Evolutionary conservation across 345 rosid species (phyloP), one percentile per base, ranked within the genome.

Genomic region (Stellera chamaejasme): DNA sequence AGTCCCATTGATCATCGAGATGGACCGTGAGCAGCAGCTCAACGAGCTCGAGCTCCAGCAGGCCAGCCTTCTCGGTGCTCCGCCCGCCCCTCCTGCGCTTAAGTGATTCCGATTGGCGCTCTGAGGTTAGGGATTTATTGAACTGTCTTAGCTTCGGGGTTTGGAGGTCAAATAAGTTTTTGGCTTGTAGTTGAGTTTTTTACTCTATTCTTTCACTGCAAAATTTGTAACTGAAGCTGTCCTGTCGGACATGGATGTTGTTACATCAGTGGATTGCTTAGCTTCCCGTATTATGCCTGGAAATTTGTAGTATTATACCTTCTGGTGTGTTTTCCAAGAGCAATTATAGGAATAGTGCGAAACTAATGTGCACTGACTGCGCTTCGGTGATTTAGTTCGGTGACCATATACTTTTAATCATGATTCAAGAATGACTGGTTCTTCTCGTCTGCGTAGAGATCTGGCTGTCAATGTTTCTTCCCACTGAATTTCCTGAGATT

Each of bases 21-120:
- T 75, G 86, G 90, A 80, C 43, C 77, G 88, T 52, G 95, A 86
- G 64, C 84, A 77, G 74, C 79, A 79, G 58, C 50, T 79, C 51
- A 76, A 36, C 50, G 92, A 89, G 10, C 63, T 86, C n/a, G 92
- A 83, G 64, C 70, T 77, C 64, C 82, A 89, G 71, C 87, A 83
- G 65, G 77, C 81, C 45, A 82, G 79, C 68, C 80, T 86, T 55
- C 82, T 86, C 45, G 90, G 92, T 50, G 71, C 79, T 43, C 80
- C 84, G 13, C 66, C 78, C 11, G 12, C 59, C 16, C 67, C 59
- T 27, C 52, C 66, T 55, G 3, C 42, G 7, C 49, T 54, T 46
- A 13, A 45, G 19, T 61, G 27, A 46, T 11, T 27, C 43, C 43
- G 27, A 26, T 51, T 10, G 61, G 44, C 47, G 10, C 11, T 46